Conservation (phyloP, 2,329 filamentous ascomycete species). For the Aureobasidium sp. region DNA sequence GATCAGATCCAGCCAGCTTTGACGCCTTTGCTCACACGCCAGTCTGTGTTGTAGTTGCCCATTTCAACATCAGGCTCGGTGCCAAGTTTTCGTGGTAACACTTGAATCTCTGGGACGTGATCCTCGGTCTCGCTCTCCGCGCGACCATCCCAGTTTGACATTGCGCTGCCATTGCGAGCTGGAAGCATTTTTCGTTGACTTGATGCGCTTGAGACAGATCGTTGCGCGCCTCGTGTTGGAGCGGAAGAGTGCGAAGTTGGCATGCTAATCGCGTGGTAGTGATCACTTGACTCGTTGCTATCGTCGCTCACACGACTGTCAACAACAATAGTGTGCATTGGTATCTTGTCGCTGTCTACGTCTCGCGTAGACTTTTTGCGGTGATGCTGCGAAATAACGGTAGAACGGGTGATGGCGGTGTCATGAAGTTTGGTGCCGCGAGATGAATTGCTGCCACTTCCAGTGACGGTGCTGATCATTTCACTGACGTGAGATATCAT, state of each 20-base stretch:
- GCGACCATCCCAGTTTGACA: not conserved
- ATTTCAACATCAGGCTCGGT: not conserved
- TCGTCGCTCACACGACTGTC: not conserved
- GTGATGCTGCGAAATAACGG: not conserved
- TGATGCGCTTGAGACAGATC: not conserved
- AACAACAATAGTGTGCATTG: not conserved
- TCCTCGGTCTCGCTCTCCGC: not conserved
- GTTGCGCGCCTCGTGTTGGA: not conserved
- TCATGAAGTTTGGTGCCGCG: not conserved
- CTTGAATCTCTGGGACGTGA: not conserved
- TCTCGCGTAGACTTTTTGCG: not conserved
- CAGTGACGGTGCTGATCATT: conserved; percentile 2
- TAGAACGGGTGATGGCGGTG: not conserved
- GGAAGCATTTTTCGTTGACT: not conserved
- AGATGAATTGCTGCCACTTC: not conserved
- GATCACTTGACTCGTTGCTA: not conserved
- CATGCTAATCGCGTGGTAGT: not conserved
- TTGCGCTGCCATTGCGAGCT: not conserved
- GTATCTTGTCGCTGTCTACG: not conserved
- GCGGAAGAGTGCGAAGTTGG: not conserved
- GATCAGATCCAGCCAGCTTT: conserved; percentile 8
- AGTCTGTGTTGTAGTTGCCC: not conserved
- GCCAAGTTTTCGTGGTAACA: not conserved
- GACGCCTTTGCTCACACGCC: conserved; percentile 6
- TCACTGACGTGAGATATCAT: not conserved